phyloP scores from a whole-genome alignment of 352 stramenopile species.

The Pythium sukuiense region DNA sequence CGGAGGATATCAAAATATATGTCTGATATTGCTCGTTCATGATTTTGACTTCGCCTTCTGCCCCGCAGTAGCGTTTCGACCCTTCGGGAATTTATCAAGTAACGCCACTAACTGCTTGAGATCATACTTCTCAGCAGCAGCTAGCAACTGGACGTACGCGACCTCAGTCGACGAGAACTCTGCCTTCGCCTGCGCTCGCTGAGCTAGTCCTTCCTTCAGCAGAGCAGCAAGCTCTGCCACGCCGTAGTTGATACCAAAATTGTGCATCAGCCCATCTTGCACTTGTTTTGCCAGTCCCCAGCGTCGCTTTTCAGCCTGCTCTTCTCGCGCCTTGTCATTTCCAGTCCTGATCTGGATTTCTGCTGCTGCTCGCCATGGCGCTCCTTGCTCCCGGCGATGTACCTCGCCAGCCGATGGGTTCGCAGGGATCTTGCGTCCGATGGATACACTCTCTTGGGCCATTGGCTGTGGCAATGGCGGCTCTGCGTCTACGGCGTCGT shows the following conservation, averaged over 20 bases:
- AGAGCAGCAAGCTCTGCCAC: constrained; percentile 62
- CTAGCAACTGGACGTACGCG: constrained; percentile 57
- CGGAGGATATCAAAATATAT: constrained; percentile 46
- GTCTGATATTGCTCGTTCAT: not conserved
- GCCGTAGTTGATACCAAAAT: constrained; percentile 71
- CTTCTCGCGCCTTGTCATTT: constrained; percentile 51
- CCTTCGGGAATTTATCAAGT: constrained; percentile 73
- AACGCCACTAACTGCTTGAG: constrained; percentile 64
- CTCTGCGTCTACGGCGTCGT: not conserved
- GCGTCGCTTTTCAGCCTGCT: constrained; percentile 67
- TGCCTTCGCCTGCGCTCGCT: constrained; percentile 30
- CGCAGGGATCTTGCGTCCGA: constrained; percentile 42
- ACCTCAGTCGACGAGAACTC: constrained; percentile 54
- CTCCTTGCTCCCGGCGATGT: constrained; percentile 51
- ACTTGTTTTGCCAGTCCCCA: constrained; percentile 76
- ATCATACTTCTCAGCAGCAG: constrained; percentile 75
- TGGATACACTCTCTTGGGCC: not conserved
- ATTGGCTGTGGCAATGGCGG: not conserved
- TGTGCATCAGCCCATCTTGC: constrained; percentile 68
- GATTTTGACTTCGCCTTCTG: constrained; percentile 16
- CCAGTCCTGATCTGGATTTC: constrained; percentile 40
- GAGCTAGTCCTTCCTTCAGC: constrained; percentile 51
- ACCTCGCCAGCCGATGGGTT: constrained; percentile 68
- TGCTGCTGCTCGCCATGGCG: constrained; percentile 47
- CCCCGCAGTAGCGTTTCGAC: constrained; percentile 25